phyloP scores from a whole-genome alignment of 2,329 filamentous ascomycete genomes.

The Xylaria sp. region DNA sequence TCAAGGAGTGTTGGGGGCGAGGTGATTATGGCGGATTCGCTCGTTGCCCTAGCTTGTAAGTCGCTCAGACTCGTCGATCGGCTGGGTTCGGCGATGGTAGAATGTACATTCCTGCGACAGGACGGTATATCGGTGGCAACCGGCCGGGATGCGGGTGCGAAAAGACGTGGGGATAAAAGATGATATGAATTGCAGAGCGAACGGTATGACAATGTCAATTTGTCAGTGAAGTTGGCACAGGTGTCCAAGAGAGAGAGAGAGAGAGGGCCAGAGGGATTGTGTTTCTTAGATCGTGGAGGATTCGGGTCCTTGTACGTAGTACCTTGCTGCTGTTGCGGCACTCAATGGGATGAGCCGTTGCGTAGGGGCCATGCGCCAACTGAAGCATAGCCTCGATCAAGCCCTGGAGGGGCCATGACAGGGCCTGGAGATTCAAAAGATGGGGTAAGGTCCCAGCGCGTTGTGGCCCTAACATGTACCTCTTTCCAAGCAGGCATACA shows the following conservation, averaged over 20 bases:
- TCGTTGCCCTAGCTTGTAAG: slow-evolving; percentile 8
- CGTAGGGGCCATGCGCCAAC: neutral
- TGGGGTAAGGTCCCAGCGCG: neutral
- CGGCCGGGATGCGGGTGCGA: neutral
- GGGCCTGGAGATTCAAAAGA: neutral
- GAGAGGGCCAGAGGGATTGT: slow-evolving; percentile 3
- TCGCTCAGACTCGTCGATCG: slow-evolving; percentile 16
- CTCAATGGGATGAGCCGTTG: neutral
- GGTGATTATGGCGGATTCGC: neutral
- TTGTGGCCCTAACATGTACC: neutral
- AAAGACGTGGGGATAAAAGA: slow-evolving; percentile 9
- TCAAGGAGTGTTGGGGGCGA: neutral
- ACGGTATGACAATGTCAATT: neutral
- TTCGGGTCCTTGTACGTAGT: slow-evolving; percentile 21
- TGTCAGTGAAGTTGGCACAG: neutral
- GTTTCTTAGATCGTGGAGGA: slow-evolving; percentile 18
- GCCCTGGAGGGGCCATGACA: neutral
- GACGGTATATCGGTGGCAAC: neutral
- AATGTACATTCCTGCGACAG: neutral
- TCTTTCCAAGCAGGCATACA: neutral
- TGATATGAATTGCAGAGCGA: neutral
- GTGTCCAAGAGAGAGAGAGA: slow-evolving; percentile 2
- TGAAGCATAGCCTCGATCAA: neutral
- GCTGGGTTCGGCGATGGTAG: slow-evolving; percentile 9
- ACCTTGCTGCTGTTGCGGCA: neutral